Evolutionary conservation across 2,329 filamentous ascomycete genomes (phyloP).

Genomic region (Fusarium penzigii): DNA sequence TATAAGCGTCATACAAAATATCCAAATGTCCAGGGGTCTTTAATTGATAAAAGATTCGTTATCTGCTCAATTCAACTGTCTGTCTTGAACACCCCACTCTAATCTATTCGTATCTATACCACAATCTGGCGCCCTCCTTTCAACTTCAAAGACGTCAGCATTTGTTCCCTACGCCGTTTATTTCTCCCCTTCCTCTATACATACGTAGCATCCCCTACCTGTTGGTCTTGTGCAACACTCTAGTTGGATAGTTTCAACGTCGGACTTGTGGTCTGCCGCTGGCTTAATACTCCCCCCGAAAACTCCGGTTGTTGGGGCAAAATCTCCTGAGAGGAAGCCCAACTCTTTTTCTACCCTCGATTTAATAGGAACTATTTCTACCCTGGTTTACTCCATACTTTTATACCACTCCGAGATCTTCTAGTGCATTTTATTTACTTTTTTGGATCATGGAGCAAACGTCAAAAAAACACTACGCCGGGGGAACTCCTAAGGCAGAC

Average conservation of each 20-base stretch:
- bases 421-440: conserved; percentile 16
- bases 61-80: no score
- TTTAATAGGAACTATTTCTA: neutral
- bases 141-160: neutral
- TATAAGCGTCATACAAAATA: no score
- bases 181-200: neutral
- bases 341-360: conserved; percentile 13
- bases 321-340: conserved; percentile 21
- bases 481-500: conserved; percentile 56
- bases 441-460: conserved; percentile 17
- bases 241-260: neutral
- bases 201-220: neutral
- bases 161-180: neutral
- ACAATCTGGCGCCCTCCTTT: neutral
- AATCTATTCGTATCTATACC: no score
- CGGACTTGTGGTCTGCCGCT: conserved; percentile 3
- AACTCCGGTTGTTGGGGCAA: conserved; percentile 20
- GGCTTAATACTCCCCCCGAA: conserved; percentile 14
- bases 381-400: conserved; percentile 1
- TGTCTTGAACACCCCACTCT: no score
- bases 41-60: no score
- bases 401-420: neutral
- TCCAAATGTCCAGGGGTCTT: no score
- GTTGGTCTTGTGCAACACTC: neutral
- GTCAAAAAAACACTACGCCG: conserved; percentile 39